A percentile compares a stretch with the other conserved stretches of the same genome.
Conservation (phyloP, 331 rosid genomes). For the Quercus lobata region DNA sequence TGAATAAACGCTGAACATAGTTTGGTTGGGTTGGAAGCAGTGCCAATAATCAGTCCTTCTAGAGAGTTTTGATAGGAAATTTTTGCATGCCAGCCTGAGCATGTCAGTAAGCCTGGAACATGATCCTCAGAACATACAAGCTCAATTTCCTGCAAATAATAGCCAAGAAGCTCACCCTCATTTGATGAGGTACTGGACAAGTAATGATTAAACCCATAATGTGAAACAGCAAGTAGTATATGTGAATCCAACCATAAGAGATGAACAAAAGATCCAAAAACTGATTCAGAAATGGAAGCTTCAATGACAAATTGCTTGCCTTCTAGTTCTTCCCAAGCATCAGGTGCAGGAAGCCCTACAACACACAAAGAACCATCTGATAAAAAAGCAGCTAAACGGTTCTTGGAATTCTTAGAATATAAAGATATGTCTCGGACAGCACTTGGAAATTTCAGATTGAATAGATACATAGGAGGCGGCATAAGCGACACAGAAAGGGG, state of each 20-base stretch:
- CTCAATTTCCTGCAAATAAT: constrained; percentile 74
- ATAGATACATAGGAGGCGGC: constrained; percentile 92
- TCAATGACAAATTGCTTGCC: constrained; percentile 68
- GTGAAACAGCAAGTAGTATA: constrained; percentile 67
- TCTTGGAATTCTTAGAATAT: constrained; percentile 63
- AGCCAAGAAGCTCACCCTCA: constrained; percentile 49
- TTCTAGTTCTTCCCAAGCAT: constrained; percentile 91
- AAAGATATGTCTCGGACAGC: constrained; percentile 59
- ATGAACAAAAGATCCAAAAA: constrained; percentile 65
- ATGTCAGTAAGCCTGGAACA: constrained; percentile 58
- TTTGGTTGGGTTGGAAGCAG: constrained; percentile 56
- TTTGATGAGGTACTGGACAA: constrained; percentile 25
- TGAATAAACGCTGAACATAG: constrained; percentile 68
- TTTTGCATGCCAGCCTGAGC: constrained; percentile 86
- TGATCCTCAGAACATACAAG: constrained; percentile 68
- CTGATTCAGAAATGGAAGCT: constrained; percentile 39
- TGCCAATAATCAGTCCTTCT: constrained; percentile 56
- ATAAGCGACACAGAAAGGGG: constrained; percentile 65
- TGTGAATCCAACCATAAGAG: constrained; percentile 78
- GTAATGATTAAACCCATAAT: constrained; percentile 58
- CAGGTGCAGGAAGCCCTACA: constrained; percentile 78
- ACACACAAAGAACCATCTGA: constrained; percentile 72
- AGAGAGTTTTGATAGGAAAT: constrained; percentile 43
- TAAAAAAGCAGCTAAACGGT: constrained; percentile 61
- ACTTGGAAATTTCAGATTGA: constrained; percentile 66